Evolutionary conservation across 129 eudicot species (phyloP).

Genomic region (Silybum marianum): DNA sequence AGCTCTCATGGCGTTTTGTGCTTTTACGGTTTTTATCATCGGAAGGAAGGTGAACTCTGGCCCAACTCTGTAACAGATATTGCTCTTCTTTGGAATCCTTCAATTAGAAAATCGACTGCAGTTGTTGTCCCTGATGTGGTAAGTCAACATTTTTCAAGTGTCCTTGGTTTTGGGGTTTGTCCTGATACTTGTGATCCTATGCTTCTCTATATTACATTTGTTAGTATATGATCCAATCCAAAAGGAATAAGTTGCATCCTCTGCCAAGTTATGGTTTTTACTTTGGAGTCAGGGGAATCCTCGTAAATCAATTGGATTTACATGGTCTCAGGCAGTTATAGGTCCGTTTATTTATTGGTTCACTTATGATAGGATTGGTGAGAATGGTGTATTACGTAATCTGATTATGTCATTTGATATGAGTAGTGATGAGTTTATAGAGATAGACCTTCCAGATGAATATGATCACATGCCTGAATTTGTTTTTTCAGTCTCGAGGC

Average conservation of each 20-base stretch:
- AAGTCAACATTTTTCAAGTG: background rate
- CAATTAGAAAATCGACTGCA: background rate
- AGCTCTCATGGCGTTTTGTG: constrained; percentile 44
- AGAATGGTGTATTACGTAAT: background rate
- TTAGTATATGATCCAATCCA: too few relatives aligned
- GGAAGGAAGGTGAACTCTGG: background rate
- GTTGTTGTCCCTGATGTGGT: background rate
- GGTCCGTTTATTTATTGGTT: constrained; percentile 1
- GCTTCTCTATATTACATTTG: background rate
- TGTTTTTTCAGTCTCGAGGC: background rate
- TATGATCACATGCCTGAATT: background rate
- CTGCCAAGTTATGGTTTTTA: too few relatives aligned
- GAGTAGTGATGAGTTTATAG: background rate
- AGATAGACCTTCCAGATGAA: background rate
- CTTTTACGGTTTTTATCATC: constrained; percentile 16
- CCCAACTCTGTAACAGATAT: constrained; percentile 1
- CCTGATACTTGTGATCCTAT: background rate
- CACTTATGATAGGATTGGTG: background rate
- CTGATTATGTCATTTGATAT: background rate
- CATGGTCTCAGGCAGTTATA: background rate
- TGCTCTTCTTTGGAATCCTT: constrained; percentile 1
- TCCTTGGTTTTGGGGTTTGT: background rate
- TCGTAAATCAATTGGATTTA: background rate
- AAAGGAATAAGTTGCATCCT: background rate
- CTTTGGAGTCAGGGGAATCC: background rate